These are phyloP conservation scores for Rusavskia elegans DNA, from an alignment of 495 filamentous ascomycete species.

Conservation along the genomic window DNA sequence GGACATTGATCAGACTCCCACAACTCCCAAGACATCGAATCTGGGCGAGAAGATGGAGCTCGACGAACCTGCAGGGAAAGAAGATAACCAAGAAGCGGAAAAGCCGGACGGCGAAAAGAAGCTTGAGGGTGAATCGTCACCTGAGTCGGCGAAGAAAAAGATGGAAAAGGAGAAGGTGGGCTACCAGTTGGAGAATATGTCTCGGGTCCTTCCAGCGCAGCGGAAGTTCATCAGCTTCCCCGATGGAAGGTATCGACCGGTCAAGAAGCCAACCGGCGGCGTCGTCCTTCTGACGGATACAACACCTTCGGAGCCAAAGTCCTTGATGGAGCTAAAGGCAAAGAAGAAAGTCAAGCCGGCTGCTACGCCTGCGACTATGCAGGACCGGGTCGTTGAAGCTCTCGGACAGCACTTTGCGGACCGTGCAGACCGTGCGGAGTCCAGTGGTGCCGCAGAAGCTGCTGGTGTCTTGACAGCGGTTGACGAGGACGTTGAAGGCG, in stretches of 20 bases:
- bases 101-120: constrained; percentile 38
- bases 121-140: constrained; percentile 18
- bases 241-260: constrained; percentile 74
- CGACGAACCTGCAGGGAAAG: constrained; percentile 52
- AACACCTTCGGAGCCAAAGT: constrained; percentile 58
- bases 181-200: constrained; percentile 95
- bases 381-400: constrained; percentile 20
- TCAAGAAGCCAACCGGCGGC: constrained; percentile 95
- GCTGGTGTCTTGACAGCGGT: constrained; percentile 70
- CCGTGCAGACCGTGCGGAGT: constrained; percentile 8
- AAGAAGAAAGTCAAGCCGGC: constrained; percentile 55
- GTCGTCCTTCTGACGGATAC: constrained; percentile 83
- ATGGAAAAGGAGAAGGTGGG: constrained; percentile 91
- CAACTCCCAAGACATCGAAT: constrained; percentile 57
- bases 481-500: constrained; percentile 70
- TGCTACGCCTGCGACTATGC: constrained; percentile 28
- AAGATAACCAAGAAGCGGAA: constrained; percentile 47
- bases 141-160: constrained; percentile 56
- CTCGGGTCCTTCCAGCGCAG: constrained; percentile 79
- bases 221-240: constrained; percentile 87
- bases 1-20: constrained; percentile 68
- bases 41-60: constrained; percentile 75
- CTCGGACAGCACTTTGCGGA: constrained; percentile 6
- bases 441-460: constrained; percentile 51
- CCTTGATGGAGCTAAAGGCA: constrained; percentile 72